Percentiles rank a stretch among this genome's conserved stretches.
Conservation (phyloP, 75 land plant genomes). For the Pinus albicaulis region DNA sequence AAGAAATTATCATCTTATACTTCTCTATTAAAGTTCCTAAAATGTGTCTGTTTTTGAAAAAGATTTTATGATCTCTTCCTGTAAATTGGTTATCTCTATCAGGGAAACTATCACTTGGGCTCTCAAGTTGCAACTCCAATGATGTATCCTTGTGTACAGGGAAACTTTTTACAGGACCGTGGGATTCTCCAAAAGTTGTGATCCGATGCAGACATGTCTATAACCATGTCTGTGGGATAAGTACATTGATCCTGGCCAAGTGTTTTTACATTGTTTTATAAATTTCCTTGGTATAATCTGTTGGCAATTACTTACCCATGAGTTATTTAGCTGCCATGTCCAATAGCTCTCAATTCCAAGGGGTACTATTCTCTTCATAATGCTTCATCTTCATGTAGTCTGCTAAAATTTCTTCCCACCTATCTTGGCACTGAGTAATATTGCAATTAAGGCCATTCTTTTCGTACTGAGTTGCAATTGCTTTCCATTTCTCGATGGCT, state of each 20-base stretch:
- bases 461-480: background rate
- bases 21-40: background rate
- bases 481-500: slow-evolving; percentile 16
- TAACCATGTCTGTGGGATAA: slow-evolving; percentile 3
- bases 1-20: background rate
- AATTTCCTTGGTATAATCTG: slow-evolving; percentile 10
- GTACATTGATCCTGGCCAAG: slow-evolving; percentile 2
- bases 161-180: background rate
- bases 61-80: background rate
- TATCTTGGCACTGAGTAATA: slow-evolving; percentile 17
- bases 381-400: slow-evolving; percentile 15
- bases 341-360: slow-evolving; percentile 8
- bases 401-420: slow-evolving; percentile 16
- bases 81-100: background rate
- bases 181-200: background rate
- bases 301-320: slow-evolving; percentile 7
- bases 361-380: background rate
- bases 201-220: slow-evolving; percentile 5
- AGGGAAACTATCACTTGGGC: background rate
- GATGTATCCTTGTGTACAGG: background rate
- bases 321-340: slow-evolving; percentile 12
- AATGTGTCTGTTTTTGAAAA: background rate
- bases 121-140: slow-evolving; percentile 5
- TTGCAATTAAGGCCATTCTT: slow-evolving; percentile 13
- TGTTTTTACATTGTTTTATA: slow-evolving; percentile 14